phyloP scores from a whole-genome alignment of 768 basidiomycete genomes.

The Leccinum variicolor region DNA sequence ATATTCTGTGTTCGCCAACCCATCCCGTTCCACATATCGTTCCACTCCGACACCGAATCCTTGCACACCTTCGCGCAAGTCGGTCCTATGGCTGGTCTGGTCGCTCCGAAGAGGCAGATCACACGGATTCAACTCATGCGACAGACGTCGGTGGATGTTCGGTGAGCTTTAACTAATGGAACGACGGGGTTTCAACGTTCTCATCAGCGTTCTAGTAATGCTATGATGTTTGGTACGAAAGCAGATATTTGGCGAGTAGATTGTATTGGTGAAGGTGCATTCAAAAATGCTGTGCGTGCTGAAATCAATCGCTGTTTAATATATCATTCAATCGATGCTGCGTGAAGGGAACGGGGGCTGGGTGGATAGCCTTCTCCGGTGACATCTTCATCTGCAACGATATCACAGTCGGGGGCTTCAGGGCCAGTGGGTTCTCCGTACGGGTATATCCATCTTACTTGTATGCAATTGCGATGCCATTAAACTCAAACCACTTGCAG shows the following conservation, averaged over 20 bases:
- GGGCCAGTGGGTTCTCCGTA: conserved; percentile 58
- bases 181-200: not conserved
- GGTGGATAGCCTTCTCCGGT: conserved; percentile 60
- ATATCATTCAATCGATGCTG: conserved; percentile 3
- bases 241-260: conserved; percentile 70
- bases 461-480: not conserved
- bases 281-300: conserved; percentile 50
- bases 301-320: not conserved
- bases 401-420: conserved; percentile 60
- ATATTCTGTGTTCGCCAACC: conserved; percentile 54
- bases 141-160: conserved; percentile 65
- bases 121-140: conserved; percentile 63
- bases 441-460: conserved; percentile 40
- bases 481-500: conserved; percentile 32
- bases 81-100: conserved; percentile 42
- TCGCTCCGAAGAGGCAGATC: conserved; percentile 27
- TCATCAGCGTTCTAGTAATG: conserved; percentile 37
- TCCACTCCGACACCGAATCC: conserved; percentile 53
- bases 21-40: conserved; percentile 66
- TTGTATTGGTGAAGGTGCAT: conserved; percentile 59
- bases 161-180: conserved; percentile 27
- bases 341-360: conserved; percentile 57
- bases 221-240: conserved; percentile 48
- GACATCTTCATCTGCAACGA: conserved; percentile 51
- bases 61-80: conserved; percentile 60